Percentiles rank a stretch among this genome's conserved stretches.
Conservation (phyloP, 2,329 filamentous ascomycete genomes). For the Orbilia brochopaga region DNA sequence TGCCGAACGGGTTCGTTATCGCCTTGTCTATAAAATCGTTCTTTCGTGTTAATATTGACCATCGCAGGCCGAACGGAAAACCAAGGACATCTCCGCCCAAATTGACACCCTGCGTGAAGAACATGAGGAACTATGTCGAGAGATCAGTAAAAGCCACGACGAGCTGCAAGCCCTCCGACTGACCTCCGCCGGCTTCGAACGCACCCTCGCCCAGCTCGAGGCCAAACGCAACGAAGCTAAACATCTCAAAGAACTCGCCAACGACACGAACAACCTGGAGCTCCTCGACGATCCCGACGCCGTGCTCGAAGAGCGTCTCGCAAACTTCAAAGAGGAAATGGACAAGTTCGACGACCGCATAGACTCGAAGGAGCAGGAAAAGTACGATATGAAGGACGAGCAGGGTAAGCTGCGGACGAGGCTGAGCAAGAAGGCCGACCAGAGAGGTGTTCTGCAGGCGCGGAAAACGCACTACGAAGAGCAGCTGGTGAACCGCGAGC, state of each 20-base stretch:
- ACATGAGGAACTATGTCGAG: slow-evolving; percentile 34
- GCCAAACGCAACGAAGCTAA: slow-evolving; percentile 20
- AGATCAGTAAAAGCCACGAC: slow-evolving; percentile 30
- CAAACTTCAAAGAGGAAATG: slow-evolving; percentile 48
- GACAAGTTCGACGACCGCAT: slow-evolving; percentile 36
- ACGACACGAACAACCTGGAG: slow-evolving; percentile 35
- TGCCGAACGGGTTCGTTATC: slow-evolving; percentile 66
- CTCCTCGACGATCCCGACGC: slow-evolving; percentile 39
- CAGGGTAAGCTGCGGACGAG: slow-evolving; percentile 21
- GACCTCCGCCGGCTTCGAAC: slow-evolving; percentile 32
- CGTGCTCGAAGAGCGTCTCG: slow-evolving; percentile 27
- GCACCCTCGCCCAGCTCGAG: slow-evolving; percentile 20
- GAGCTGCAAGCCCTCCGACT: slow-evolving; percentile 31
- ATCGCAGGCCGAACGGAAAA: slow-evolving; percentile 33
- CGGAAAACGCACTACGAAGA: slow-evolving; percentile 86
- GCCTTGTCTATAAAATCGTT: not conserved
- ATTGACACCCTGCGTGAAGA: slow-evolving; percentile 42
- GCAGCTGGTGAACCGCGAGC: slow-evolving; percentile 73
- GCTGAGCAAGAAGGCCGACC: slow-evolving; percentile 55
- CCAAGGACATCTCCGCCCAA: slow-evolving; percentile 34
- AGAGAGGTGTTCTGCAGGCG: slow-evolving; percentile 79
- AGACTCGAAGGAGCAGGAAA: slow-evolving; percentile 27
- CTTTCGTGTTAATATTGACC: not conserved
- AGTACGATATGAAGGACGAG: slow-evolving; percentile 22
- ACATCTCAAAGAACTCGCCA: slow-evolving; percentile 19